phyloP scores from a whole-genome alignment of 225 moss, liverwort and hornwort genomes.

The Sphagnum contortum region DNA sequence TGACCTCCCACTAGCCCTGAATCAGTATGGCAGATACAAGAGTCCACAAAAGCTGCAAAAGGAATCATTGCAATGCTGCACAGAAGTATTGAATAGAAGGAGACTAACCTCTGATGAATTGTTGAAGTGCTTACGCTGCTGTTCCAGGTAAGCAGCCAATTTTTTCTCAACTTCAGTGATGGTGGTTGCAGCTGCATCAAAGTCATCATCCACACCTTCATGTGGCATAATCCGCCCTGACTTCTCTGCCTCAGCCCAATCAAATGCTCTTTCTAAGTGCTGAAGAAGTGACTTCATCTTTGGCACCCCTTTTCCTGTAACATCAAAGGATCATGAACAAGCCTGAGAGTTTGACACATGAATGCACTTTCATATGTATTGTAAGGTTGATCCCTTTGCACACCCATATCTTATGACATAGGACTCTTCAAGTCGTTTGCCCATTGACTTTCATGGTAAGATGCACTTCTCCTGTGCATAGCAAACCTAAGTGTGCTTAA shows the following conservation, averaged over 20 bases:
- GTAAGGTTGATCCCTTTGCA: too few relatives aligned
- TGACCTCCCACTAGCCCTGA: slow-evolving; percentile 24
- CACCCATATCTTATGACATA: too few relatives aligned
- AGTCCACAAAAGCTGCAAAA: background rate
- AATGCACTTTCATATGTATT: too few relatives aligned
- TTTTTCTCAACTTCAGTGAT: slow-evolving; percentile 45
- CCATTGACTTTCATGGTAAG: too few relatives aligned
- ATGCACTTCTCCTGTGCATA: too few relatives aligned
- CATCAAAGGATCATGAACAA: background rate
- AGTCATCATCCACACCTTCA: slow-evolving; percentile 75
- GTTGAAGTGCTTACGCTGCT: slow-evolving; percentile 66
- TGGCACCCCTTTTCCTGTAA: slow-evolving; percentile 68
- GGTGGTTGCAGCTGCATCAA: slow-evolving; percentile 64
- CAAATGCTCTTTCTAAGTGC: slow-evolving; percentile 79
- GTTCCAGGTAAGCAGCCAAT: slow-evolving; percentile 60
- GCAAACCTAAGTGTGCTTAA: too few relatives aligned
- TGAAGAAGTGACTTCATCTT: slow-evolving; percentile 59
- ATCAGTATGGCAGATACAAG: background rate
- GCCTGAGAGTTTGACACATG: too few relatives aligned
- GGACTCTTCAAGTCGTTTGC: too few relatives aligned
- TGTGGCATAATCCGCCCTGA: slow-evolving; percentile 78
- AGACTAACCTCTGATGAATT: slow-evolving; percentile 59
- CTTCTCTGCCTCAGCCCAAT: slow-evolving; percentile 79
- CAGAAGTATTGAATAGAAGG: background rate
- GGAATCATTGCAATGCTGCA: too few relatives aligned